phyloP scores from a whole-genome alignment of 345 rosid species.

The Cochlearia excelsa region DNA sequence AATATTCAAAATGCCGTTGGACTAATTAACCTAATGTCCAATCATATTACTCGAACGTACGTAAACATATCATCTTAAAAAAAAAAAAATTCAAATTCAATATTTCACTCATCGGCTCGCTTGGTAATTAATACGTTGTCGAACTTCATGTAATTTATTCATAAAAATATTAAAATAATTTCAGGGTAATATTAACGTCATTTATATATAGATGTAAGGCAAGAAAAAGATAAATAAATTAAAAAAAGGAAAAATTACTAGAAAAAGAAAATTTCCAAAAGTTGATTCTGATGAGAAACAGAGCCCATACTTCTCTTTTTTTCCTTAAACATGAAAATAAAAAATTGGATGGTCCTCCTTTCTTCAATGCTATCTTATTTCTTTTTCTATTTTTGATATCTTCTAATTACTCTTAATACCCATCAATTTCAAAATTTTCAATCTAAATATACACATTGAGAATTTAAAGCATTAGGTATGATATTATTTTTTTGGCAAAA shows the following conservation, averaged over 20 bases:
- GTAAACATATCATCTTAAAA: no score
- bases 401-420: background rate
- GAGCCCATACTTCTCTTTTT: slow-evolving; percentile 39
- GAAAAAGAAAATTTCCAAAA: slow-evolving; percentile 31
- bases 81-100: no score
- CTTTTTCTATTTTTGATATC: slow-evolving; percentile 21
- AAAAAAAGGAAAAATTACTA: slow-evolving; percentile 12
- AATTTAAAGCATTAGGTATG: slow-evolving; percentile 25
- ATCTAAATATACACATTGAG: slow-evolving; percentile 15
- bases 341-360: slow-evolving; percentile 43
- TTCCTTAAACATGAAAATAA: slow-evolving; percentile 31
- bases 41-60: no score
- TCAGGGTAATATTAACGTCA: no score
- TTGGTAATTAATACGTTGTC: no score
- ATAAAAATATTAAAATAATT: no score
- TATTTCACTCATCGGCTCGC: no score
- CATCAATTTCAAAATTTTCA: slow-evolving; percentile 15
- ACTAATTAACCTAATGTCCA: no score
- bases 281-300: slow-evolving; percentile 35
- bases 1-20: no score
- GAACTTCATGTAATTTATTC: no score
- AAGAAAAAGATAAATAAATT: no score
- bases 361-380: slow-evolving; percentile 18
- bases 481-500: slow-evolving; percentile 20
- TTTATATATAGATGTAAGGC: no score